A percentile compares a stretch with the other conserved stretches of the same genome.
phyloP scores from a whole-genome alignment of 345 rosid species.

The Salix suchowensis region DNA sequence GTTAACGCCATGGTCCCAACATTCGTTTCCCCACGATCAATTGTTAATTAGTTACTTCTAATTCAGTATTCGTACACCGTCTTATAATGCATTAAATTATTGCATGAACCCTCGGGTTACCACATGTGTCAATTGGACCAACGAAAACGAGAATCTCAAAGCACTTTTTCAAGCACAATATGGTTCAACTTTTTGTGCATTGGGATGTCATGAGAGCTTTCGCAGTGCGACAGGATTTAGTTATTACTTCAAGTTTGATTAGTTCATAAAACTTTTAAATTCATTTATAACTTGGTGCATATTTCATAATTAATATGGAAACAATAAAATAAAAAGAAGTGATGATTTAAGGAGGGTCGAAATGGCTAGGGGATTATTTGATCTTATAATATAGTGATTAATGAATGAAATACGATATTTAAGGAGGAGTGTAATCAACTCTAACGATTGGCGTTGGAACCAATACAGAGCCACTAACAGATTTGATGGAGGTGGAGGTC shows the following conservation, averaged over 20 bases:
- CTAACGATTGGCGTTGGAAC: background rate
- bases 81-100: background rate
- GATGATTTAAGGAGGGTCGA: no score
- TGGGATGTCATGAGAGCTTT: background rate
- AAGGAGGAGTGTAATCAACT: no score
- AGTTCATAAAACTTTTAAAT: no score
- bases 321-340: no score
- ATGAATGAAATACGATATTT: no score
- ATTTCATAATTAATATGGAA: no score
- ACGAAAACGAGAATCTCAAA: conserved; percentile 30
- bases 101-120: conserved; percentile 40
- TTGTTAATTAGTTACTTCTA: background rate
- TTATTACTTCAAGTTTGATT: no score
- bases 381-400: no score
- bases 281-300: no score
- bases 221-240: background rate
- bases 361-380: no score
- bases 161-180: background rate
- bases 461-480: background rate
- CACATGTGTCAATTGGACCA: conserved; percentile 34
- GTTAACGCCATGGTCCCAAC: conserved; percentile 17
- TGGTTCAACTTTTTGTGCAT: background rate
- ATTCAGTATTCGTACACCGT: background rate
- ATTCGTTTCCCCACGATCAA: conserved; percentile 9
- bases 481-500: background rate